These are phyloP conservation scores for Abortiporus biennis DNA, from an alignment of 1,284 basidiomycete species.

Conservation along the genomic window DNA sequence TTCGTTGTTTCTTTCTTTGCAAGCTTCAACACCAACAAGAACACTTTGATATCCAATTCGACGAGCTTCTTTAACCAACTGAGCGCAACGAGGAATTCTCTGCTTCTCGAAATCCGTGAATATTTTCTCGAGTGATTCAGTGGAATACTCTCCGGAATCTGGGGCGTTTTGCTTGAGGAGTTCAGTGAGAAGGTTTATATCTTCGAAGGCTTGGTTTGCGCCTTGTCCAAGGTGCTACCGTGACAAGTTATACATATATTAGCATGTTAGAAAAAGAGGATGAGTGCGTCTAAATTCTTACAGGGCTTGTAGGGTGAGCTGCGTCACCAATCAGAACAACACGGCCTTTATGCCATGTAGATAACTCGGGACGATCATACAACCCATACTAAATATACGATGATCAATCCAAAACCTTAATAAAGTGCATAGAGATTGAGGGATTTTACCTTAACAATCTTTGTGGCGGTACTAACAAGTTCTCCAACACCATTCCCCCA, in stretches of 20 bases:
- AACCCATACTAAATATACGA: slow-evolving; percentile 32
- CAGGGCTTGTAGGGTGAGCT: slow-evolving; percentile 29
- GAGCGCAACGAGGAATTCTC: slow-evolving; percentile 27
- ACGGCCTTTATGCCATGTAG: slow-evolving; percentile 34
- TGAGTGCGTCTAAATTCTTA: slow-evolving; percentile 10
- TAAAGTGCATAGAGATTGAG: neutral
- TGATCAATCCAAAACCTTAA: neutral
- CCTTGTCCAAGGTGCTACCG: slow-evolving; percentile 45
- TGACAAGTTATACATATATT: slow-evolving; percentile 5
- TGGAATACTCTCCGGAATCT: slow-evolving; percentile 21
- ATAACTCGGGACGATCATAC: slow-evolving; percentile 39
- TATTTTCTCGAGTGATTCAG: slow-evolving; percentile 22
- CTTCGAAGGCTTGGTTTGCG: slow-evolving; percentile 43
- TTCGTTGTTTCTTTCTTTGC: slow-evolving; percentile 25
- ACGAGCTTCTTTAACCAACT: slow-evolving; percentile 32
- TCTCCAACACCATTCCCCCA: slow-evolving; percentile 32
- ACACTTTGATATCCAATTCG: slow-evolving; percentile 31
- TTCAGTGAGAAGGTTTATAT: slow-evolving; percentile 33
- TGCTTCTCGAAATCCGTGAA: slow-evolving; percentile 26
- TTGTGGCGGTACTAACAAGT: slow-evolving; percentile 28
- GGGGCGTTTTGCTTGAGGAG: slow-evolving; percentile 30
- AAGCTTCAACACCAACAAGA: slow-evolving; percentile 26
- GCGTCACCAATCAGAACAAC: slow-evolving; percentile 29
- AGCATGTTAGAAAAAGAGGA: neutral
- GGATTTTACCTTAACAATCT: slow-evolving; percentile 32